Percentiles rank a stretch among this genome's conserved stretches.
These are phyloP conservation scores for Saraca asoca DNA, from an alignment of 331 rosid species.

Conservation along the genomic window DNA sequence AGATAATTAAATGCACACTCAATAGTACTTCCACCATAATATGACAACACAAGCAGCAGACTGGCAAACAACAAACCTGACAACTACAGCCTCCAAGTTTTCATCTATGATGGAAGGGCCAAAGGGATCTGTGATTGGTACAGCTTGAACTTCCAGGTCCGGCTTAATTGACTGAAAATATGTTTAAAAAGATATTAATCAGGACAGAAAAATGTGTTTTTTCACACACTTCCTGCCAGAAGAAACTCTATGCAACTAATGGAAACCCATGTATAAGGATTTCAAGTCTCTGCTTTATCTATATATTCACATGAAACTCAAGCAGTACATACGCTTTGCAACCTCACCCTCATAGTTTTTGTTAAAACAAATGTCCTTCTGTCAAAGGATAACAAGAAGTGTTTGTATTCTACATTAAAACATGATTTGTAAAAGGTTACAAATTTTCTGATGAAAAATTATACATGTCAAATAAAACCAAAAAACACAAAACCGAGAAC, in stretches of 20 bases:
- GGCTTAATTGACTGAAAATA: slow-evolving; percentile 78
- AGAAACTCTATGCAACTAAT: slow-evolving; percentile 17
- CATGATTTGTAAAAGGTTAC: slow-evolving; percentile 26
- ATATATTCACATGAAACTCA: slow-evolving; percentile 12
- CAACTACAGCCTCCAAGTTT: slow-evolving; percentile 84
- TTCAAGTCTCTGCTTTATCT: slow-evolving; percentile 10
- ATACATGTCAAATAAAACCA: background rate
- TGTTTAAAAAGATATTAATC: slow-evolving; percentile 11
- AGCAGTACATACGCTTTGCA: slow-evolving; percentile 19
- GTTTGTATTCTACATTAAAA: slow-evolving; percentile 18
- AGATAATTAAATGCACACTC: slow-evolving; percentile 1
- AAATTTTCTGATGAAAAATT: slow-evolving; percentile 12
- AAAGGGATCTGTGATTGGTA: slow-evolving; percentile 81
- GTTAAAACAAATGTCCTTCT: slow-evolving; percentile 9
- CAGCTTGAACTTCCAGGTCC: slow-evolving; percentile 69
- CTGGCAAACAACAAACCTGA: slow-evolving; percentile 58
- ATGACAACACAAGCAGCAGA: slow-evolving; percentile 15
- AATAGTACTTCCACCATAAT: slow-evolving; percentile 9
- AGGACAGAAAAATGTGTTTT: background rate
- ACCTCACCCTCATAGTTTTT: slow-evolving; percentile 16
- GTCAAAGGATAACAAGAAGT: slow-evolving; percentile 17
- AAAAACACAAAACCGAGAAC: background rate
- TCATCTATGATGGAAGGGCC: slow-evolving; percentile 89
- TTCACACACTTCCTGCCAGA: slow-evolving; percentile 4
- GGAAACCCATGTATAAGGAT: slow-evolving; percentile 22